phyloP scores from a whole-genome alignment of 192 early-diverging fungal genomes.

The Backusella tuberculispora region DNA sequence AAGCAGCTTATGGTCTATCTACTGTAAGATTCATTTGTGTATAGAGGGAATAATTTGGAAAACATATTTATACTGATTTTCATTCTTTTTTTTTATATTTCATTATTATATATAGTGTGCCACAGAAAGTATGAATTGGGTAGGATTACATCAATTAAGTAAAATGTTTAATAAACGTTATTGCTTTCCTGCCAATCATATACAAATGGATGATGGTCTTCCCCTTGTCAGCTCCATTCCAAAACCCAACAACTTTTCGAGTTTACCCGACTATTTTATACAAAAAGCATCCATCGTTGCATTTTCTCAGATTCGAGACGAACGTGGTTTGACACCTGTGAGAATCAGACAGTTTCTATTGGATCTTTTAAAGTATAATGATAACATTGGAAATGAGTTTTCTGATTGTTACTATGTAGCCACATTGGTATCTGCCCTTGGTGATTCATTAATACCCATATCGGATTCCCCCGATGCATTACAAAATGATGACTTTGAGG shows the following conservation, averaged over 20 bases:
- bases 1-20: constrained; percentile 74
- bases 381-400: constrained; percentile 88
- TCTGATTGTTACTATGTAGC: constrained; percentile 83
- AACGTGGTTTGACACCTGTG: constrained; percentile 62
- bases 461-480: constrained; percentile 43
- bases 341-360: constrained; percentile 70
- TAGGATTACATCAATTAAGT: constrained; percentile 72
- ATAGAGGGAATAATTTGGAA: background rate
- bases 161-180: constrained; percentile 77
- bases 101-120: constrained; percentile 48
- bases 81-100: background rate
- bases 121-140: constrained; percentile 57
- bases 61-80: background rate
- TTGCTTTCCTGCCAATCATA: constrained; percentile 53
- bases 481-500: constrained; percentile 45
- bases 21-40: constrained; percentile 34
- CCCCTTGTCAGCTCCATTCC: constrained; percentile 63
- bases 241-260: constrained; percentile 87
- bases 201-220: constrained; percentile 35
- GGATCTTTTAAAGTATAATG: constrained; percentile 86
- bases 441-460: constrained; percentile 63
- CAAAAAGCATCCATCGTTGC: constrained; percentile 83
- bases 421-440: constrained; percentile 72
- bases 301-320: constrained; percentile 70
- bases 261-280: constrained; percentile 88